Conservation (phyloP, 257 asterid species). For the Solanum bulbocastanum region DNA sequence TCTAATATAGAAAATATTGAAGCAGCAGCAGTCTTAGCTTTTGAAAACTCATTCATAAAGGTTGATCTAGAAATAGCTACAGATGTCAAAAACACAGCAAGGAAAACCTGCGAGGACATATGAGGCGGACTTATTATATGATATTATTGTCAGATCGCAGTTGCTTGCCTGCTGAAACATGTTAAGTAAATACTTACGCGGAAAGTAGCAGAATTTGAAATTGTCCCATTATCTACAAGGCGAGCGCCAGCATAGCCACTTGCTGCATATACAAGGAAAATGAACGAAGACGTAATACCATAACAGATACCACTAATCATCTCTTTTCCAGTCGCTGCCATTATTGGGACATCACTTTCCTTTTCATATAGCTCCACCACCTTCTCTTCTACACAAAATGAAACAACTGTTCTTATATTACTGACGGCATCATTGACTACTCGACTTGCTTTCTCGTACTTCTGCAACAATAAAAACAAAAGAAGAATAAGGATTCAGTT, state of each 20-base stretch:
- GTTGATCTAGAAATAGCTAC: conserved; percentile 46
- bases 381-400: conserved; percentile 55
- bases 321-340: conserved; percentile 32
- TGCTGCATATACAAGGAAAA: conserved; percentile 37
- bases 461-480: conserved; percentile 14
- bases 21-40: conserved; percentile 41
- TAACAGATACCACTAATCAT: conserved; percentile 46
- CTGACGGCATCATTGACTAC: conserved; percentile 62
- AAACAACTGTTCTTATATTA: conserved; percentile 60
- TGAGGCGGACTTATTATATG: background rate
- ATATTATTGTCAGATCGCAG: too few relatives aligned
- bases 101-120: conserved; percentile 34
- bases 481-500: too few relatives aligned
- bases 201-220: conserved; percentile 31
- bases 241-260: conserved; percentile 54
- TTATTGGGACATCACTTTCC: conserved; percentile 45
- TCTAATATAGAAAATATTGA: conserved; percentile 53
- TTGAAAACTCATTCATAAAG: conserved; percentile 50
- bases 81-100: conserved; percentile 46
- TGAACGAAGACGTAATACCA: conserved; percentile 23
- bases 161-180: background rate
- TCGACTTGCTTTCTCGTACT: conserved; percentile 63
- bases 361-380: conserved; percentile 39
- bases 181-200: conserved; percentile 19
- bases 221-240: conserved; percentile 37